A percentile compares a stretch with the other conserved stretches of the same genome.
Conservation (phyloP, 164 flowering plant species). For the Liriodendron chinense region DNA sequence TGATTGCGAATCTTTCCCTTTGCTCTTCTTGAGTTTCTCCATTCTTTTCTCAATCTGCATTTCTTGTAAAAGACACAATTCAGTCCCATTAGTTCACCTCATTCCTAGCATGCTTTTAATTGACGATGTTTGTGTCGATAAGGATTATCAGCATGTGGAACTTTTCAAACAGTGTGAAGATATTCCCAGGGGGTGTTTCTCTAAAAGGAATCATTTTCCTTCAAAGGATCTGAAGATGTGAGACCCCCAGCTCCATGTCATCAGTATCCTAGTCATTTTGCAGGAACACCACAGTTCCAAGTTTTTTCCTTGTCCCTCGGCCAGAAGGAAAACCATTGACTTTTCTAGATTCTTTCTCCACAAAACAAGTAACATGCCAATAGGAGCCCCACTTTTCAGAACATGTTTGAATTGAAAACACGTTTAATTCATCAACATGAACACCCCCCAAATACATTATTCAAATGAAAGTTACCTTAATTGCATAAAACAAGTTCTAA, state of each 20-base stretch:
- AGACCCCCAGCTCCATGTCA: neutral
- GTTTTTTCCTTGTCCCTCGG: neutral
- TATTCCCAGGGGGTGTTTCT: neutral
- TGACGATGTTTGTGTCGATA: neutral
- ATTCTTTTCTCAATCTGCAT: constrained; percentile 96
- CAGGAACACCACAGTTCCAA: neutral
- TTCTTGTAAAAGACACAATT: constrained; percentile 37
- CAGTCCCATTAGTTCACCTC: constrained; percentile 32
- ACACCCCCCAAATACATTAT: neutral
- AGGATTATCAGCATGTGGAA: neutral
- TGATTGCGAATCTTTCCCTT: constrained; percentile 71
- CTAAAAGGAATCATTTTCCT: neutral
- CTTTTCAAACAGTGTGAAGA: neutral
- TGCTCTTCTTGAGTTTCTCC: constrained; percentile 87
- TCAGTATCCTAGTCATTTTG: neutral
- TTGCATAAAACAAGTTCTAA: neutral
- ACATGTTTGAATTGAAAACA: neutral
- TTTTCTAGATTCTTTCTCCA: too few species aligned
- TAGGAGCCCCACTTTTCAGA: neutral
- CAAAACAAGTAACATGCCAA: neutral
- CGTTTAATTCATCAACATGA: neutral
- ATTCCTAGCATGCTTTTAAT: constrained; percentile 6
- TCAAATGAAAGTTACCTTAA: neutral
- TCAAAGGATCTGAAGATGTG: neutral
- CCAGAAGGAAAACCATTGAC: neutral